A percentile compares a stretch with the other conserved stretches of the same genome.
Conservation (phyloP, 2,329 filamentous ascomycete genomes). For the Akanthomyces muscarius region DNA sequence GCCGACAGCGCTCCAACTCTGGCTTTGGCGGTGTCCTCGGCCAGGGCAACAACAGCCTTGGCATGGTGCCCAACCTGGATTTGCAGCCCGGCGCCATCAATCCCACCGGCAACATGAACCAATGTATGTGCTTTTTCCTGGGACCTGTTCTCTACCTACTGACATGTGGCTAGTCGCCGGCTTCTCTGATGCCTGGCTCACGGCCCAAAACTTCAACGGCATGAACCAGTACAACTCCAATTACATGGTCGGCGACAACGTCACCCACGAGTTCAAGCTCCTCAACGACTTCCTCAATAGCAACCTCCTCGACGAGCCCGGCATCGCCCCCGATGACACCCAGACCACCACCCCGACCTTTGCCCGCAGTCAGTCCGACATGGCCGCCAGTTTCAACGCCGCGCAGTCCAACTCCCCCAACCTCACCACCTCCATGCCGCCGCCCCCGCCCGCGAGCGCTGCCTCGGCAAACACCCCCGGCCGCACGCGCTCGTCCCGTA, state of each 20-base stretch:
- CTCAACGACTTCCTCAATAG: slow-evolving; percentile 95
- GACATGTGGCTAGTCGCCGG: slow-evolving; percentile 57
- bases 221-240: slow-evolving; percentile 92
- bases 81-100: slow-evolving; percentile 31
- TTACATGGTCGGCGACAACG: slow-evolving; percentile 90
- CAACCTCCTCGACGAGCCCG: slow-evolving; percentile 80
- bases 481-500: slow-evolving; percentile 57
- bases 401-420: slow-evolving; percentile 20
- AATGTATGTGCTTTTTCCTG: slow-evolving; percentile 58
- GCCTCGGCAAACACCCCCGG: slow-evolving; percentile 32
- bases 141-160: background rate
- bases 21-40: slow-evolving; percentile 28
- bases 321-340: slow-evolving; percentile 62
- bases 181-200: slow-evolving; percentile 79
- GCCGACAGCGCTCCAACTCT: slow-evolving; percentile 17
- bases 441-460: slow-evolving; percentile 36
- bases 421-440: slow-evolving; percentile 39
- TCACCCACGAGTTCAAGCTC: slow-evolving; percentile 93
- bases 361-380: slow-evolving; percentile 26
- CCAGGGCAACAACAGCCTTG: slow-evolving; percentile 28
- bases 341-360: slow-evolving; percentile 13
- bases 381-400: slow-evolving; percentile 22
- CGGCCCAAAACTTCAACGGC: slow-evolving; percentile 80
- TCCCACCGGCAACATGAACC: slow-evolving; percentile 58
- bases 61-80: slow-evolving; percentile 38